Conservation (phyloP, 257 asterid genomes). For the Penstemon eatonii region DNA sequence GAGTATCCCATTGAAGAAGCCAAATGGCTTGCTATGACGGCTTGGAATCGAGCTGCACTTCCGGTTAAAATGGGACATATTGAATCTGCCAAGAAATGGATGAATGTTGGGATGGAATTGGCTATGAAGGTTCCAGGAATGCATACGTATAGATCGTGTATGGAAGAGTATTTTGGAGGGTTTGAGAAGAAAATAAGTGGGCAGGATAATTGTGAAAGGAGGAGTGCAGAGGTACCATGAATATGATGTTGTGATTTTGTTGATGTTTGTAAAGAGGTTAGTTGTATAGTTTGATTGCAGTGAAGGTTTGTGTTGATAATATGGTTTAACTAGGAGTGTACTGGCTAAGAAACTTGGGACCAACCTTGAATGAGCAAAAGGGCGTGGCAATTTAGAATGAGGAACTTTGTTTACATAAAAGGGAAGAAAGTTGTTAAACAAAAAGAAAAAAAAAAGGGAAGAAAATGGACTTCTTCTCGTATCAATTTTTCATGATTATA, state of each 20-base stretch:
- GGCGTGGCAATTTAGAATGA: no score
- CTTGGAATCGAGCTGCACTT: constrained; percentile 93
- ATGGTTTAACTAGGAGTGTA: no score
- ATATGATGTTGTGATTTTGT: constrained; percentile 25
- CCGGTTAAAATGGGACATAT: constrained; percentile 75
- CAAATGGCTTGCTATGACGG: constrained; percentile 92
- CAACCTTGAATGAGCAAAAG: no score
- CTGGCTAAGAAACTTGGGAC: no score
- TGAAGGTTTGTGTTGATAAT: no score
- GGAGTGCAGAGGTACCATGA: constrained; percentile 30
- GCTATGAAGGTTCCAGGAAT: constrained; percentile 72
- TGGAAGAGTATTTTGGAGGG: constrained; percentile 79
- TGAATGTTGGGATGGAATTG: constrained; percentile 78
- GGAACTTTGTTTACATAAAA: no score
- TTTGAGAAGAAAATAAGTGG: constrained; percentile 48
- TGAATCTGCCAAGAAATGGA: constrained; percentile 79
- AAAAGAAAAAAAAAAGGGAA: no score
- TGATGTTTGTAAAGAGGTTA: neutral
- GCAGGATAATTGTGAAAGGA: constrained; percentile 32
- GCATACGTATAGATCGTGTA: constrained; percentile 70
- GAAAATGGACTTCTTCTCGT: no score
- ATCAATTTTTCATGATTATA: no score
- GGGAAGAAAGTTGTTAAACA: no score
- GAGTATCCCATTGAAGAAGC: constrained; percentile 86
- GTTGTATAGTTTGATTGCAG: constrained; percentile 6